Conservation (phyloP, 1,139 yeast genomes). For the Chernovozyma aurita region DNA sequence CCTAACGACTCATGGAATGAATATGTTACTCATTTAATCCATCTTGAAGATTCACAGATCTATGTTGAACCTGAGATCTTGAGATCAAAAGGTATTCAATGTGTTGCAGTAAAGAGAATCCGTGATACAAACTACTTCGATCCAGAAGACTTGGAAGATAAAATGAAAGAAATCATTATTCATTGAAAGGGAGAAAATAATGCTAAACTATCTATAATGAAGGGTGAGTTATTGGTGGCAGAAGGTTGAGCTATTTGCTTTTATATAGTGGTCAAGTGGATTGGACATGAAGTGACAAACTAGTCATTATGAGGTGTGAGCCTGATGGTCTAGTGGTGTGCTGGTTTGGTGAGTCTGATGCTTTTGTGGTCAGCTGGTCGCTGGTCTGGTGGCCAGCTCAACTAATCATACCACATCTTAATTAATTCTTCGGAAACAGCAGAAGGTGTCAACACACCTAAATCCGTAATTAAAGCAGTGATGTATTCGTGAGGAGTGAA, state of each 20-base stretch:
- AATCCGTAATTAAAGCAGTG: slow-evolving; percentile 92
- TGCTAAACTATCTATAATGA: too few species aligned
- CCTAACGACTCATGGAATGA: slow-evolving; percentile 27
- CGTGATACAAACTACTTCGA: slow-evolving; percentile 28
- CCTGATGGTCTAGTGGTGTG: too few species aligned
- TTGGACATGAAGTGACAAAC: too few species aligned
- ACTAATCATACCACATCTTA: slow-evolving; percentile 97
- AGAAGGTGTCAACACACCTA: slow-evolving; percentile 94
- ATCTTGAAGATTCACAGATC: slow-evolving; percentile 44
- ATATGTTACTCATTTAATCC: slow-evolving; percentile 55
- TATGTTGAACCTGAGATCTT: slow-evolving; percentile 40
- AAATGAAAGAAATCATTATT: slow-evolving; percentile 15
- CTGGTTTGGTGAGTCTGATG: too few species aligned
- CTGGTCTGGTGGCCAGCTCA: too few species aligned
- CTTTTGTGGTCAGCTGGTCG: too few species aligned
- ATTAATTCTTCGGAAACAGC: slow-evolving; percentile 97
- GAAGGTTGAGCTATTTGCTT: too few species aligned
- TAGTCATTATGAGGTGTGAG: too few species aligned
- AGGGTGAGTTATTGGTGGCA: too few species aligned
- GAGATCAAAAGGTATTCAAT: slow-evolving; percentile 34
- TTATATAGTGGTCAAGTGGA: too few species aligned
- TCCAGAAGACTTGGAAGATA: slow-evolving; percentile 30
- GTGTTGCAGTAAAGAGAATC: slow-evolving; percentile 39
- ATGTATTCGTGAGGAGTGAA: slow-evolving; percentile 95
- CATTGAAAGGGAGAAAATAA: too few species aligned